Conservation (phyloP, 2,329 filamentous ascomycete genomes). For the Tolypocladium inflatum region DNA sequence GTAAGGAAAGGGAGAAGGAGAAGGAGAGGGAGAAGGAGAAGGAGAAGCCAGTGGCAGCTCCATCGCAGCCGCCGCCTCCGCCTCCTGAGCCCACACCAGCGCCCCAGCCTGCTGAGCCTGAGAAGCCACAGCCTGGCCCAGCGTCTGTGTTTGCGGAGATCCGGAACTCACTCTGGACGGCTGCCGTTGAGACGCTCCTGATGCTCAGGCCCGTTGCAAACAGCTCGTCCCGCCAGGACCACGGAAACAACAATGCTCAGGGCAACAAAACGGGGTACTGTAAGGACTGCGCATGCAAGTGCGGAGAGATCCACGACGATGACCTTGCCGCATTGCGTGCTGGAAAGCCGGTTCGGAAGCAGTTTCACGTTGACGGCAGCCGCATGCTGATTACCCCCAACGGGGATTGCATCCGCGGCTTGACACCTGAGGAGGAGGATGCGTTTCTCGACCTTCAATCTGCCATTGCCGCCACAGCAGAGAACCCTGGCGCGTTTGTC, state of each 20-base stretch:
- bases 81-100: constrained; percentile 8
- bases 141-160: constrained; percentile 26
- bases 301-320: constrained; percentile 31
- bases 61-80: constrained; percentile 8
- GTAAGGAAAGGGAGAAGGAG: constrained; percentile 11
- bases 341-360: constrained; percentile 50
- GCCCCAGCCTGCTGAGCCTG: constrained; percentile 11
- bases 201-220: constrained; percentile 26
- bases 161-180: constrained; percentile 20
- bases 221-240: constrained; percentile 17
- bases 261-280: constrained; percentile 19
- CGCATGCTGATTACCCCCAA: constrained; percentile 66
- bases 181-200: constrained; percentile 22
- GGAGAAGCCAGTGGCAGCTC: neutral
- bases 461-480: constrained; percentile 38
- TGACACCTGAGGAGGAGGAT: constrained; percentile 59
- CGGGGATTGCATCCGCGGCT: constrained; percentile 65
- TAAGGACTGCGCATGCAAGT: constrained; percentile 27
- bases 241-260: constrained; percentile 8
- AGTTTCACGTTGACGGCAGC: constrained; percentile 47
- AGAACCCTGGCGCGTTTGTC: constrained; percentile 45
- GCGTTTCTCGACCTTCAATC: constrained; percentile 61
- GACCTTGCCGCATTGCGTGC: constrained; percentile 46
- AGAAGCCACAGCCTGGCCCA: constrained; percentile 21
- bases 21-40: neutral